Conservation (phyloP, 2,329 filamentous ascomycete genomes). For the Penicillium verrucosum region DNA sequence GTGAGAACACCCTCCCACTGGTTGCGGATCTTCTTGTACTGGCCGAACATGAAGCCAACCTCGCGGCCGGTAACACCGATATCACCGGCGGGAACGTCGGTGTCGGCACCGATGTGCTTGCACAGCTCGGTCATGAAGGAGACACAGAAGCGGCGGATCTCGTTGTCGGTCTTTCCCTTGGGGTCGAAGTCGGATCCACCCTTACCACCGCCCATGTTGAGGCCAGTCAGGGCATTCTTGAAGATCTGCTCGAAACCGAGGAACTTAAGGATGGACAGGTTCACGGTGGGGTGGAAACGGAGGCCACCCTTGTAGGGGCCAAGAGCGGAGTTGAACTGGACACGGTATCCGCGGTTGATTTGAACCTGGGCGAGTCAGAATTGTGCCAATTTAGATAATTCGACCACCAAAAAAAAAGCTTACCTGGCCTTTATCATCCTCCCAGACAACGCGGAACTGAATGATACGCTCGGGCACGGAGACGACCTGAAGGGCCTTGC, state of each 20-base stretch:
- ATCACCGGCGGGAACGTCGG: constrained; percentile 93
- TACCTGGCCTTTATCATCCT: constrained; percentile 75
- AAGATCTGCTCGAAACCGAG: constrained; percentile 99
- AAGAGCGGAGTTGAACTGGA: constrained; percentile 97
- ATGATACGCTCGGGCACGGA: constrained; percentile 92
- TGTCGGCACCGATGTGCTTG: constrained; percentile 94
- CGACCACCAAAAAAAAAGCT: not conserved
- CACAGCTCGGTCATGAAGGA: constrained; percentile 94
- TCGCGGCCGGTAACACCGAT: constrained; percentile 91
- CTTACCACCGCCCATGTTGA: constrained; percentile 96
- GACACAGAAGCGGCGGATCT: constrained; percentile 96
- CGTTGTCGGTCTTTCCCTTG: constrained; percentile 95
- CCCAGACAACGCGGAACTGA: constrained; percentile 97
- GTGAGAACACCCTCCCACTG: constrained; percentile 95
- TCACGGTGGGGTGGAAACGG: constrained; percentile 74
- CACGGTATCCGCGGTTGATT: constrained; percentile 92
- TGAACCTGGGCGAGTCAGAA: constrained; percentile 57
- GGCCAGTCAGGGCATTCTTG: constrained; percentile 96
- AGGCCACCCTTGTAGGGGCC: constrained; percentile 98
- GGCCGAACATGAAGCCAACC: constrained; percentile 91
- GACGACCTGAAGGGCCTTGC: constrained; percentile 80
- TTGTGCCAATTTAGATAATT: not conserved
- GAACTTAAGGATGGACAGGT: constrained; percentile 80
- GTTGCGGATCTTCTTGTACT: constrained; percentile 85
- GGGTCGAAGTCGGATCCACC: constrained; percentile 98